Evolutionary conservation across 2,329 filamentous ascomycete species (phyloP), one percentile per base, ranked within the genome.

Genomic region (Fusarium nanum): DNA sequence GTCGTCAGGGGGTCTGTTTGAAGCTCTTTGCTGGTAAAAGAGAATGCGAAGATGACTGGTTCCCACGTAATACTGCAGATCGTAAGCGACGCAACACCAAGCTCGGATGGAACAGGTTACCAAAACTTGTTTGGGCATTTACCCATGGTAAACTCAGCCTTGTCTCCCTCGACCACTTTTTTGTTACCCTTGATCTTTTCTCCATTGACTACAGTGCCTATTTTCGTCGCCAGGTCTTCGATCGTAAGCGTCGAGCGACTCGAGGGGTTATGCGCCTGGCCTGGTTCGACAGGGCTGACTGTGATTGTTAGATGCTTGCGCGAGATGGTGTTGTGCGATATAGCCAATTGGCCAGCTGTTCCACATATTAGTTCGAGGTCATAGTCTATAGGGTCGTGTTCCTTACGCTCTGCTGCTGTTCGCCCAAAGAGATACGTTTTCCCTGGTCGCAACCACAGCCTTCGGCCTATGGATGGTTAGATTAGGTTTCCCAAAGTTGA

Each of bases 361-460:
- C 4, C 6, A 3, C 12, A n/a, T 6, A 25, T 75, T 37, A 75
- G 64, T 22, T 42, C 27, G 1, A 25, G 6, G 3, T n/a, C 5
- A 2, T 22, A 6, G 7, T 9, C n/a, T 37, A 5, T 6, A 28
- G 32, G 27, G 16, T n/a, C n/a, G 7, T 18, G 14, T 10, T 13
- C 71, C 85, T 73, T 84, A 88, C 89, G 84, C 75, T 92, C 89
- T 60, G 87, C 86, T 65, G 86, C 87, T 40, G 92, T 94, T 69
- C 95, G 89, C 59, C 95, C 95, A 77, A 97, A 93, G 22, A 97
- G 86, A 78, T 96, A 95, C 73, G 88, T 89, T 78, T 93, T 93
- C 53, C 94, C 94, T 3, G 94, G 94, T 61, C 91, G 89, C 66
- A 97, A 85, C 94, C 94, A 97, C 72, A 94, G 84, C 75, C 88